A percentile compares a stretch with the other conserved stretches of the same genome.
Conservation (phyloP, 352 stramenopile species). For the Phytopythium boreale region DNA sequence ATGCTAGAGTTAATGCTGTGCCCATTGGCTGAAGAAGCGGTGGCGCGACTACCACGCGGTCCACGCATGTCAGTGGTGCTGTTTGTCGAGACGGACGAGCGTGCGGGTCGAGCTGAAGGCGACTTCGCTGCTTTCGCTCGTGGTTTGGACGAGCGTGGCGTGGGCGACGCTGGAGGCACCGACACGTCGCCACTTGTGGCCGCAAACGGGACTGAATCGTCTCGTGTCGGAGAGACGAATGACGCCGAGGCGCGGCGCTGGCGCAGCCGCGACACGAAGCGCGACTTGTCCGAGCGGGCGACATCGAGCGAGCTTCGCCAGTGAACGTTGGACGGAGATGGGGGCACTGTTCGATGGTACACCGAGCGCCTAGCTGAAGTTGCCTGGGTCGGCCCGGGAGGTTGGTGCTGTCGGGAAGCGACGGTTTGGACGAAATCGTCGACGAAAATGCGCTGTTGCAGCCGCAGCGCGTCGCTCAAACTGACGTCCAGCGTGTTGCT, state of each 20-base stretch:
- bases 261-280: conserved; percentile 13
- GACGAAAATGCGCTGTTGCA: conserved; percentile 54
- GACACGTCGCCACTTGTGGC: background rate
- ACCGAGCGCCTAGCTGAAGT: background rate
- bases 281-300: conserved; percentile 4
- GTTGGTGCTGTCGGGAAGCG: conserved; percentile 22
- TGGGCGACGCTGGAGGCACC: background rate
- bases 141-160: background rate
- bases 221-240: background rate
- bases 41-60: background rate
- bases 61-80: too few relatives aligned
- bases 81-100: background rate
- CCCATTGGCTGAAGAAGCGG: too few relatives aligned
- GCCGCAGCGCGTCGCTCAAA: conserved; percentile 27
- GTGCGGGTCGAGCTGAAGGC: background rate
- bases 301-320: background rate
- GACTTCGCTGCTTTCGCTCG: background rate
- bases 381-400: too few relatives aligned
- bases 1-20: background rate
- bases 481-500: background rate
- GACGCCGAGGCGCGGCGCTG: background rate
- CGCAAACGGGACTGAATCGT: background rate
- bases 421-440: conserved; percentile 54
- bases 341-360: background rate
- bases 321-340: background rate